Percentiles rank a stretch among this genome's conserved stretches.
These are phyloP conservation scores for Termitomyces heimii DNA, from an alignment of 768 basidiomycete species.

Conservation along the genomic window DNA sequence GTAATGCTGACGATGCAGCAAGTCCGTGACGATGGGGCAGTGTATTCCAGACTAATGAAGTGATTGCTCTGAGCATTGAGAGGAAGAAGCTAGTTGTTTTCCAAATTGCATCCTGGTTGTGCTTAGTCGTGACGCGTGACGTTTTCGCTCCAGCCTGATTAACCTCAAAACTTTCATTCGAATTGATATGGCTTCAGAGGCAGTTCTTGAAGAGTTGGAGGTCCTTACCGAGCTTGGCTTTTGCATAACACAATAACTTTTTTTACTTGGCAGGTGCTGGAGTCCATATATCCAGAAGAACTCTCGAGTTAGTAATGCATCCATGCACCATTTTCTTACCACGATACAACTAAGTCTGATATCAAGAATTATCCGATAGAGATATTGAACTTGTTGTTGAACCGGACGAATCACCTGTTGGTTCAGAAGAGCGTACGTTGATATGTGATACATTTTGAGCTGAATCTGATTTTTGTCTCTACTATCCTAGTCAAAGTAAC, in stretches of 20 bases:
- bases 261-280: constrained; percentile 62
- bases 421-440: constrained; percentile 49
- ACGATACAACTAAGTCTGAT: constrained; percentile 18
- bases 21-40: background rate
- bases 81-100: background rate
- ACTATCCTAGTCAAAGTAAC: constrained; percentile 58
- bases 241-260: constrained; percentile 5
- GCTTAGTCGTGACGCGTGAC: background rate
- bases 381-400: constrained; percentile 82
- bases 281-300: constrained; percentile 95
- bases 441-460: constrained; percentile 2
- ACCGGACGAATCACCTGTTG: constrained; percentile 72
- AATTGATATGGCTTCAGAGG: constrained; percentile 53
- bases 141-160: background rate
- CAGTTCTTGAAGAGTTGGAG: constrained; percentile 87
- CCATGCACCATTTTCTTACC: constrained; percentile 16
- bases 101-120: background rate
- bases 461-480: constrained; percentile 9
- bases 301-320: constrained; percentile 68
- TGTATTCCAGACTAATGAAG: constrained; percentile 7
- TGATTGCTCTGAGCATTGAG: constrained; percentile 6
- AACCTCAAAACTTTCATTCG: background rate
- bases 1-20: background rate
- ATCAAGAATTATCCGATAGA: constrained; percentile 78
- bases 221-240: constrained; percentile 31